phyloP scores from a whole-genome alignment of 208 protist species.

The Naegleria gruberi region DNA sequence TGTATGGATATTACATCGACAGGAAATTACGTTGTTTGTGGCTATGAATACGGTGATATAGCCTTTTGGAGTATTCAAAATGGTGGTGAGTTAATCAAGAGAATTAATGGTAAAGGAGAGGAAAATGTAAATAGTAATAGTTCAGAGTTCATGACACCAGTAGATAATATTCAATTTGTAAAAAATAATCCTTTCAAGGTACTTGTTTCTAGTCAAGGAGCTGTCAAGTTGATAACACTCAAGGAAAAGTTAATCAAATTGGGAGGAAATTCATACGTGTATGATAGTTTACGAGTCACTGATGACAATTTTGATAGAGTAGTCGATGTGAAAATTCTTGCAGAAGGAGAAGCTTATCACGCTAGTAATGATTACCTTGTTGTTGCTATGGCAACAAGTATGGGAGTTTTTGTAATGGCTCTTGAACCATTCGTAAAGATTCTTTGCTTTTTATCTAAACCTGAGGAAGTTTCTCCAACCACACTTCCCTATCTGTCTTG shows the following conservation, averaged over 20 bases:
- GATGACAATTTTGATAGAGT: neutral
- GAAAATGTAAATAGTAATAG: neutral
- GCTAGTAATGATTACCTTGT: neutral
- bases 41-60: conserved; percentile 8
- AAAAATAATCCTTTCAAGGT: neutral
- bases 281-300: neutral
- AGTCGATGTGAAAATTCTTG: neutral
- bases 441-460: neutral
- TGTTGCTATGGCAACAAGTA: neutral
- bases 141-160: neutral
- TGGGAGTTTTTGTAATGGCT: neutral
- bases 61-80: neutral
- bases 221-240: neutral
- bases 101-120: neutral
- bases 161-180: conserved; percentile 1
- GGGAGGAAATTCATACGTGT: neutral
- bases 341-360: neutral
- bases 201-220: neutral
- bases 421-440: neutral
- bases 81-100: neutral
- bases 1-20: conserved; percentile 13
- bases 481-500: neutral
- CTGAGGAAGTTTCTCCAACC: neutral
- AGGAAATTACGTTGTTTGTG: neutral
- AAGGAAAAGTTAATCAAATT: neutral